Percentiles rank a stretch among this genome's conserved stretches.
Conservation (phyloP, 768 basidiomycete species). For the Boletellus ananiceps region DNA sequence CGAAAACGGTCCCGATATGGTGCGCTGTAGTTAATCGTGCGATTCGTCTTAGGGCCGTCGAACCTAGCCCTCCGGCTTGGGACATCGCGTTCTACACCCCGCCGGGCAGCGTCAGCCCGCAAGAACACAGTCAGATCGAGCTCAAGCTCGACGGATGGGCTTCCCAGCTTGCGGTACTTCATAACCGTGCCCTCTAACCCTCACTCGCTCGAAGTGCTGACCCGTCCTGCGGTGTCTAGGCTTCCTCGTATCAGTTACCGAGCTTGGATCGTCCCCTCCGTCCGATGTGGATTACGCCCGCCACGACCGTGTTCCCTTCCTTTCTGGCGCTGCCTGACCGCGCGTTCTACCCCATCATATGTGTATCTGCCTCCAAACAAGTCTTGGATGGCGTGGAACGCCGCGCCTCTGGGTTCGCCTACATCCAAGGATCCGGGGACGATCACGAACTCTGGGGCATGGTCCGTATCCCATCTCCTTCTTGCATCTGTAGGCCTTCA, state of each 20-base stretch:
- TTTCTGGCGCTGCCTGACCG: slow-evolving; percentile 22
- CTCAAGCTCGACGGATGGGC: slow-evolving; percentile 64
- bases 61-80: slow-evolving; percentile 36
- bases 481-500: not conserved
- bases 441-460: slow-evolving; percentile 90
- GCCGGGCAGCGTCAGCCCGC: slow-evolving; percentile 57
- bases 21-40: slow-evolving; percentile 83
- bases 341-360: slow-evolving; percentile 69
- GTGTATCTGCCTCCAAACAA: slow-evolving; percentile 80
- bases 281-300: slow-evolving; percentile 85
- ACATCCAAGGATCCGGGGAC: slow-evolving; percentile 92
- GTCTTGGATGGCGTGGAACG: slow-evolving; percentile 57
- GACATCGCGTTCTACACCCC: slow-evolving; percentile 65
- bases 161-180: slow-evolving; percentile 52
- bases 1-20: slow-evolving; percentile 94
- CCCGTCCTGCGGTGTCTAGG: slow-evolving; percentile 33
- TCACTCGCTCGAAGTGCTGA: not conserved
- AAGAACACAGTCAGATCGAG: slow-evolving; percentile 82
- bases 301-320: slow-evolving; percentile 48
- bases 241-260: slow-evolving; percentile 68
- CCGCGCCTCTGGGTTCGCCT: slow-evolving; percentile 66
- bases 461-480: slow-evolving; percentile 37
- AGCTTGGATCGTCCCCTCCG: slow-evolving; percentile 60
- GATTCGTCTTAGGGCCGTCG: slow-evolving; percentile 23
- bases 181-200: not conserved